A percentile compares a stretch with the other conserved stretches of the same genome.
These are phyloP conservation scores for Sugiyamaella grinbergsii DNA, from an alignment of 1,139 yeast species.

Conservation along the genomic window DNA sequence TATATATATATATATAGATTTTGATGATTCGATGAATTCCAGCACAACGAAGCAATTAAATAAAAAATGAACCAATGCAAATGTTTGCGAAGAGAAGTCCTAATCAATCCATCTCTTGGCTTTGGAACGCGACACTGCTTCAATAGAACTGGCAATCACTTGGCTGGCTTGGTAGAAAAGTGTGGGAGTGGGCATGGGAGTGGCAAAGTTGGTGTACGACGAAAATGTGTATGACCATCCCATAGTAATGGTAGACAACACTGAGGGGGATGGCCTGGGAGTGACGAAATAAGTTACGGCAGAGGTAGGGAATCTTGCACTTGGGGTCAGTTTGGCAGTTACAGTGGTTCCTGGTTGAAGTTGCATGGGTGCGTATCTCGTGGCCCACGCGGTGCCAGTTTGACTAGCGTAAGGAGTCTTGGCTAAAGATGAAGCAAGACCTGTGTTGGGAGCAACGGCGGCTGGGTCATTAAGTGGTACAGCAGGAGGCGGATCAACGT, in stretches of 20 bases:
- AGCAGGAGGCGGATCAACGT: slow-evolving; percentile 50
- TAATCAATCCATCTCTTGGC: slow-evolving; percentile 25
- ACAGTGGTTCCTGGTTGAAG: slow-evolving; percentile 72
- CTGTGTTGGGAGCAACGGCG: slow-evolving; percentile 39
- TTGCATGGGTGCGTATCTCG: slow-evolving; percentile 90
- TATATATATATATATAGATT: neutral
- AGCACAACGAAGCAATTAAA: slow-evolving; percentile 7
- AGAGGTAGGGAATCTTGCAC: slow-evolving; percentile 53
- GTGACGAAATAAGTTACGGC: slow-evolving; percentile 61
- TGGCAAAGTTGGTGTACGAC: slow-evolving; percentile 67
- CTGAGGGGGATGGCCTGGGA: slow-evolving; percentile 38
- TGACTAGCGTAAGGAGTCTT: slow-evolving; percentile 69
- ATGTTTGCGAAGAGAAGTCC: neutral
- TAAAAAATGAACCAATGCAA: slow-evolving; percentile 1
- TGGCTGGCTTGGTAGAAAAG: slow-evolving; percentile 36
- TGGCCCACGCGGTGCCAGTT: slow-evolving; percentile 54
- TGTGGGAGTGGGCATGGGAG: slow-evolving; percentile 34
- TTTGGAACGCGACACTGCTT: slow-evolving; percentile 23
- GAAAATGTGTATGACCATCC: slow-evolving; percentile 76
- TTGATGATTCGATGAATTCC: slow-evolving; percentile 7
- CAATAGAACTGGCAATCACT: slow-evolving; percentile 26
- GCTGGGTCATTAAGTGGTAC: slow-evolving; percentile 41
- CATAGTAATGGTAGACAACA: slow-evolving; percentile 64
- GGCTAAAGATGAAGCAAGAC: slow-evolving; percentile 45
- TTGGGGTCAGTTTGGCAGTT: slow-evolving; percentile 44